Evolutionary conservation across 192 early-diverging fungal genomes (phyloP), one percentile per base, ranked within the genome.

Genomic region (Coemansia sp.): DNA sequence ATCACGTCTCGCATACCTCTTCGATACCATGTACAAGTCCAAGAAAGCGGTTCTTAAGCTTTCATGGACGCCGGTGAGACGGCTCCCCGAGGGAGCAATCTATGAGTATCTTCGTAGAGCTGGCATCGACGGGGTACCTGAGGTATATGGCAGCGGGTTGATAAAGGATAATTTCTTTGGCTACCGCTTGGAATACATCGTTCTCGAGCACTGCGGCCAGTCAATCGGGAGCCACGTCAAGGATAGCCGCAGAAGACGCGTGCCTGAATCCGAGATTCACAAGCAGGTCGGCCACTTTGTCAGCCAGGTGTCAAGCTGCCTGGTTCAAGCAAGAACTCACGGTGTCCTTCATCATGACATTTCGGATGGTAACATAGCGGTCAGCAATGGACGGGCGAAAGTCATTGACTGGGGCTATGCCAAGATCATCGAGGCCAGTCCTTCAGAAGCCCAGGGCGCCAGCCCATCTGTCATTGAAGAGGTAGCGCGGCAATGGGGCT

Each of bases 331-430:
- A n/a, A n/a, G n/a, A n/a, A 32, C 2, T 4, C 32, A 32, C 2
- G 1, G 32, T 32, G 26, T 69, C 1, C 62, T 63, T 4, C 62
- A 63, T 18, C 8, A 61, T 2, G 49, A 63, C 37, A 56, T 72
- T 3, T 72, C 63, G 4, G 1, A 13, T 6, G 71, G 60, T 10
- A 72, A 72, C 41, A 66, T 72, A 9, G 10, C 63, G 0, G 18
- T 66, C 6, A 26, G 22, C 16, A 13, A 57, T 13, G 42, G 42
- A 6, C 48, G 37, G 2, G 51, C 47, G 2, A 22, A 13, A 4
- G 36, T 72, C 0, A 72, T 72, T n/a, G 60, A 67, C 52, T 72
- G 71, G 65, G 71, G 65, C 1, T 67, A 52, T 43, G 66, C 57
- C 1, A 56, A 55, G 32, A 5, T 40, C 6, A 26, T 48, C 13